Conservation (phyloP, 371 early-diverging fungal species). For the Mortierella sp. region DNA sequence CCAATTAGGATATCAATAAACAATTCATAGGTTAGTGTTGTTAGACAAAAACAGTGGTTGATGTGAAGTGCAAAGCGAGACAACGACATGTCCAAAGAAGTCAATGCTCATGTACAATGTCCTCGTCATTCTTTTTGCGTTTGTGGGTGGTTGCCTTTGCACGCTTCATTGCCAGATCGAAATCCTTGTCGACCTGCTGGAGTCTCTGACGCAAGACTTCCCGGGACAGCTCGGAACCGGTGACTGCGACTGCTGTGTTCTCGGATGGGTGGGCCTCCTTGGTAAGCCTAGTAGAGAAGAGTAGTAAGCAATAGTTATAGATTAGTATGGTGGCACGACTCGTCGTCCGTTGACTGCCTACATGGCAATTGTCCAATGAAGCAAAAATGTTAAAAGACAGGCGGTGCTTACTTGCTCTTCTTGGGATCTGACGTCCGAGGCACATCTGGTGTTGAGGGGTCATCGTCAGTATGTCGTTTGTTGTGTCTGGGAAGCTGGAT, state of each 20-base stretch:
- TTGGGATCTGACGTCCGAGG: too few species aligned
- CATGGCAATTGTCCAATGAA: too few species aligned
- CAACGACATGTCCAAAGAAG: too few species aligned
- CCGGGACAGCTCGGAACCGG: conserved; percentile 29
- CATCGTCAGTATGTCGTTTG: conserved; percentile 30
- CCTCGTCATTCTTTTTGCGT: conserved; percentile 75
- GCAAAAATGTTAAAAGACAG: background rate
- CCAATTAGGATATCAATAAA: background rate
- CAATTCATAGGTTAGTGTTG: background rate
- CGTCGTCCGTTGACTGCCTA: too few species aligned
- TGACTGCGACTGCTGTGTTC: conserved; percentile 15
- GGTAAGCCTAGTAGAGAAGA: background rate
- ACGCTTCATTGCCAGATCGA: conserved; percentile 69
- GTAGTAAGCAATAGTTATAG: background rate
- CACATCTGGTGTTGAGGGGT: conserved; percentile 26
- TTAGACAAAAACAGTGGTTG: background rate
- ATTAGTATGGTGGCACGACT: too few species aligned
- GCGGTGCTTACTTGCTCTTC: conserved; percentile 36
- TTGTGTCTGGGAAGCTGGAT: conserved; percentile 33
- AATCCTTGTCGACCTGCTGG: conserved; percentile 70
- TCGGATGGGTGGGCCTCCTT: conserved; percentile 17
- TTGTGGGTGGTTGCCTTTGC: conserved; percentile 68
- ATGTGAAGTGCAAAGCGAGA: too few species aligned
- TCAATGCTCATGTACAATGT: conserved; percentile 26
- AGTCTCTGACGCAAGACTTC: conserved; percentile 60